These are phyloP conservation scores for Pinus taeda DNA, from an alignment of 75 land plant genomes.

Conservation along the genomic window DNA sequence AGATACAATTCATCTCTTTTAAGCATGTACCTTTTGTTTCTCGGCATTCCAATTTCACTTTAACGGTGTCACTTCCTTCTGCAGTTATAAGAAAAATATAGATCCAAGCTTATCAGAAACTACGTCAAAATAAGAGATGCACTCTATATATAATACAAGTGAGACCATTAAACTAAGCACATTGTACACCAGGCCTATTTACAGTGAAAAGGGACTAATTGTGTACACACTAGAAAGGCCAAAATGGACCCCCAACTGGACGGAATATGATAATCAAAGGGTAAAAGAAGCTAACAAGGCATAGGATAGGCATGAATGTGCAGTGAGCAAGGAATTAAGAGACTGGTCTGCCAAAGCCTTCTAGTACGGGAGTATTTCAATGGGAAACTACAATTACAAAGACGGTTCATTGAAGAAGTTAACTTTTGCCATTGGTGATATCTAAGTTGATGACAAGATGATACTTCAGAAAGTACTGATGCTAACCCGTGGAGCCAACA, in stretches of 20 bases:
- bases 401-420: not conserved
- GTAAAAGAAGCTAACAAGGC: not conserved
- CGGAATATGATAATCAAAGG: not conserved
- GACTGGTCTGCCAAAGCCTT: not conserved
- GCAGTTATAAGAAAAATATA: too few species aligned
- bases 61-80: too few species aligned
- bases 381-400: not conserved
- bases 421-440: too few species aligned
- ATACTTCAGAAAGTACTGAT: not conserved
- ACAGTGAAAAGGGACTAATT: too few species aligned
- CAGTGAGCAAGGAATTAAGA: not conserved
- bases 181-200: too few species aligned
- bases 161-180: too few species aligned
- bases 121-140: too few species aligned
- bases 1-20: too few species aligned
- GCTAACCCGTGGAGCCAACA: not conserved
- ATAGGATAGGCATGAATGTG: not conserved
- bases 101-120: too few species aligned
- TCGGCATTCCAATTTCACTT: too few species aligned
- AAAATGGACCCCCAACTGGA: not conserved
- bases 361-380: not conserved
- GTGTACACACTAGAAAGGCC: not conserved
- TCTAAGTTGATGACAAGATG: not conserved
- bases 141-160: too few species aligned
- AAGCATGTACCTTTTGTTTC: too few species aligned